phyloP scores from a whole-genome alignment of 2,329 filamentous ascomycete genomes.

The Juglanconis sp. region DNA sequence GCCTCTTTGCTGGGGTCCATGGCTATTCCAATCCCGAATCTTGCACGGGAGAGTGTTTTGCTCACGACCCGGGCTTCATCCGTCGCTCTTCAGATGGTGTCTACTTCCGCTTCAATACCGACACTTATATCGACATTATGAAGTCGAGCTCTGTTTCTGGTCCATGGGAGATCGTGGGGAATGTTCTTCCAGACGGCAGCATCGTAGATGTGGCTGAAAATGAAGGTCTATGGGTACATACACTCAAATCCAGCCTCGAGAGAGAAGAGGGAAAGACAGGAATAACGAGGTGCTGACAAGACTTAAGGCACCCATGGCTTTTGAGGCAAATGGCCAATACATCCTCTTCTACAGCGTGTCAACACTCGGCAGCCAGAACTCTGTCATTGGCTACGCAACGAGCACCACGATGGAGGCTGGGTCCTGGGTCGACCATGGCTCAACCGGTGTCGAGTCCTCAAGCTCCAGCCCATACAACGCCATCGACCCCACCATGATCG shows the following conservation, averaged over 20 bases:
- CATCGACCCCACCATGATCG: conserved; percentile 53
- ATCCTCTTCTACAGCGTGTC: conserved; percentile 66
- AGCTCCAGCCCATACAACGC: conserved; percentile 43
- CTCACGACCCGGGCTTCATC: conserved; percentile 16
- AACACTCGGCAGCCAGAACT: conserved; percentile 57
- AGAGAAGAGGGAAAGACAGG: neutral
- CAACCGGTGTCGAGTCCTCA: conserved; percentile 43
- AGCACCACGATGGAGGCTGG: conserved; percentile 29
- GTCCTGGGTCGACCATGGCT: conserved; percentile 51
- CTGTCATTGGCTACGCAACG: conserved; percentile 56
- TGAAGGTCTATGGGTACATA: conserved; percentile 11
- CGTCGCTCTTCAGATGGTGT: conserved; percentile 15
- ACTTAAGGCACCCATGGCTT: conserved; percentile 59
- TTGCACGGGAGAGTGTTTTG: conserved; percentile 30
- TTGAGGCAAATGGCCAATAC: conserved; percentile 54
- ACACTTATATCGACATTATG: conserved; percentile 35
- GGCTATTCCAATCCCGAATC: conserved; percentile 28
- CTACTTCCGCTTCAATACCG: conserved; percentile 35
- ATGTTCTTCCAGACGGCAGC: conserved; percentile 12
- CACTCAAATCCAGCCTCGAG: neutral
- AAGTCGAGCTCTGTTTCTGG: conserved; percentile 4
- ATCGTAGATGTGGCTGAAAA: conserved; percentile 2
- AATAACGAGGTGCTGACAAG: neutral
- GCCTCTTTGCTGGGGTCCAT: neutral
- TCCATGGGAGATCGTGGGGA: conserved; percentile 13